phyloP scores from a whole-genome alignment of 2,329 filamentous ascomycete species.

The Capronia americana region DNA sequence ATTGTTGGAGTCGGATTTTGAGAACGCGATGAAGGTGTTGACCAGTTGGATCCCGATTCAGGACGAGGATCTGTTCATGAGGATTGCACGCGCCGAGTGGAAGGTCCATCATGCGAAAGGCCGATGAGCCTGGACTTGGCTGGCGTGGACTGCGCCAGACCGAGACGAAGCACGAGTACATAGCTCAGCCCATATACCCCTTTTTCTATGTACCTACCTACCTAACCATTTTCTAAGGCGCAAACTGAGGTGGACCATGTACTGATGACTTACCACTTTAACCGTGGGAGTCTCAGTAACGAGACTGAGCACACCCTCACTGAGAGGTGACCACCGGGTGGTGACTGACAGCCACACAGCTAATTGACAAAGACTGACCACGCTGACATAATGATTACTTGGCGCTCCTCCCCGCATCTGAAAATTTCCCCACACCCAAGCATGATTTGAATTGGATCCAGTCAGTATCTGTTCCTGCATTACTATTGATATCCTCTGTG shows the following conservation, averaged over 20 bases:
- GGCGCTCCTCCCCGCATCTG: conserved; percentile 7
- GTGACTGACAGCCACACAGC: too few relatives aligned
- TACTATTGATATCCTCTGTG: background rate
- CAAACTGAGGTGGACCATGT: too few relatives aligned
- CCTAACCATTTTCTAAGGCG: background rate
- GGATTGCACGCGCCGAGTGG: conserved; percentile 85
- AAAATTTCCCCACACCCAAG: conserved; percentile 10
- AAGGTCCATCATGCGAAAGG: conserved; percentile 60
- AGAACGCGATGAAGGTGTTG: conserved; percentile 96
- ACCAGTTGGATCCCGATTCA: conserved; percentile 93
- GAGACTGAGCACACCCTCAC: too few relatives aligned
- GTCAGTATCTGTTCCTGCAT: background rate
- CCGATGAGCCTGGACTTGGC: background rate
- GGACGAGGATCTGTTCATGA: conserved; percentile 93
- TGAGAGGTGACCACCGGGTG: too few relatives aligned
- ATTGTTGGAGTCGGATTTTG: conserved; percentile 90
- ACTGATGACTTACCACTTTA: too few relatives aligned
- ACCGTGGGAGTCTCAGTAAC: too few relatives aligned
- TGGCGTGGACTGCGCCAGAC: background rate
- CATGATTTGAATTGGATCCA: background rate
- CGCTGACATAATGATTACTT: too few relatives aligned
- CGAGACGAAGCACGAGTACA: background rate
- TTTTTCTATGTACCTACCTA: background rate
- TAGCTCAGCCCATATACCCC: background rate
- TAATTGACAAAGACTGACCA: too few relatives aligned